Conservation (phyloP, 2,329 filamentous ascomycete genomes). For the Alternaria sp. region DNA sequence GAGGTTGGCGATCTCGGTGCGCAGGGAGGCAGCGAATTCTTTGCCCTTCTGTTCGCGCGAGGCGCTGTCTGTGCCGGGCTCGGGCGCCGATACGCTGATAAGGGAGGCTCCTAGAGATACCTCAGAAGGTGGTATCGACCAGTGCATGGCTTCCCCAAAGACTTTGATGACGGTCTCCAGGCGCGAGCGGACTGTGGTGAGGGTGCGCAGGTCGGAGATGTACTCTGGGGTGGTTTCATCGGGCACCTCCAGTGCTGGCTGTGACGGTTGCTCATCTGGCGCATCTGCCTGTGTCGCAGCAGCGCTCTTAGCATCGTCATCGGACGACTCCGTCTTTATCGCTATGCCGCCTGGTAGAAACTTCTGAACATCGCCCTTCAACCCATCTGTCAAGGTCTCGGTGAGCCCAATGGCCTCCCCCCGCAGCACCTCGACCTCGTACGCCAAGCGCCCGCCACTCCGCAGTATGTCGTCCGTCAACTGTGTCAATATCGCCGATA, state of each 20-base stretch:
- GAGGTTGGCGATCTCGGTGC: slow-evolving; percentile 73
- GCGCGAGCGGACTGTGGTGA: slow-evolving; percentile 81
- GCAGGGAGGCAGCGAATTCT: slow-evolving; percentile 73
- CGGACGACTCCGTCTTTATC: slow-evolving; percentile 10
- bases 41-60: slow-evolving; percentile 87
- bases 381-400: slow-evolving; percentile 75
- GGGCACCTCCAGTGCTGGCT: not conserved
- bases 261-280: not conserved
- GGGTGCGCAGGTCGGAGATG: slow-evolving; percentile 79
- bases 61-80: slow-evolving; percentile 69
- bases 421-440: slow-evolving; percentile 92
- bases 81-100: slow-evolving; percentile 86
- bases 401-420: slow-evolving; percentile 83
- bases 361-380: slow-evolving; percentile 73
- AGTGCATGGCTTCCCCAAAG: slow-evolving; percentile 96
- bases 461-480: slow-evolving; percentile 94
- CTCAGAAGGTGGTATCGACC: slow-evolving; percentile 88
- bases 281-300: not conserved
- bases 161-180: slow-evolving; percentile 88
- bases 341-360: slow-evolving; percentile 66
- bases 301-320: slow-evolving; percentile 7
- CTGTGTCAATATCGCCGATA: slow-evolving; percentile 82
- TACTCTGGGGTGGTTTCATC: slow-evolving; percentile 52
- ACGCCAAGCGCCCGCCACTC: slow-evolving; percentile 85
- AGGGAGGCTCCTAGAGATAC: slow-evolving; percentile 83